Percentiles rank a stretch among this genome's conserved stretches.
Evolutionary conservation across 1,284 basidiomycete species (phyloP).

Genomic region (Sporisorium exsertum): DNA sequence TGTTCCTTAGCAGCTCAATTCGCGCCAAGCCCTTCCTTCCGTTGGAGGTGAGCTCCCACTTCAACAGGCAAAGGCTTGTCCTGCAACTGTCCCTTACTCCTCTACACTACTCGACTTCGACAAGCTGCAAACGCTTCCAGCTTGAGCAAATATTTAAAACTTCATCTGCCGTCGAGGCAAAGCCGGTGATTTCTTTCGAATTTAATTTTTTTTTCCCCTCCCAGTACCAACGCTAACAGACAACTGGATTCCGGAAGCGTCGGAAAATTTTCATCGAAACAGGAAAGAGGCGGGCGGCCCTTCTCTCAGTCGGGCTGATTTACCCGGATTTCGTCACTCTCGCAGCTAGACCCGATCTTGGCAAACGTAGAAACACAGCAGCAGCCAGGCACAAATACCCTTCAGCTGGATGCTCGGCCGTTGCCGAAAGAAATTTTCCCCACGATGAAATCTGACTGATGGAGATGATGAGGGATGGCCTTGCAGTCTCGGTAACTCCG

Average conservation of each 20-base stretch:
- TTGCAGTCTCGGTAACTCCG: not conserved
- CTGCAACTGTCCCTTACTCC: not conserved
- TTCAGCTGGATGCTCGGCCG: not conserved
- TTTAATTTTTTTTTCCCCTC: not conserved
- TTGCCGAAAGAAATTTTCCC: not conserved
- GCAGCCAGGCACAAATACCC: not conserved
- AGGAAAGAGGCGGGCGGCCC: not conserved
- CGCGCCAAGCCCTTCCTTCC: not conserved
- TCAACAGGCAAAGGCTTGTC: not conserved
- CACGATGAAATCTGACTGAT: not conserved
- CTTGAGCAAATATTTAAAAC: not conserved
- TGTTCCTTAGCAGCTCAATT: not conserved
- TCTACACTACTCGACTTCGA: not conserved
- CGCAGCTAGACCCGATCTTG: conserved; percentile 1
- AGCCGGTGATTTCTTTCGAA: not conserved
- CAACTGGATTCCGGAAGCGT: conserved; percentile 1
- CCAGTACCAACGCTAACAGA: too few relatives aligned
- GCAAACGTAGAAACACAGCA: not conserved
- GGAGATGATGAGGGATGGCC: not conserved
- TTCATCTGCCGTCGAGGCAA: not conserved
- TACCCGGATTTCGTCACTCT: conserved; percentile 19
- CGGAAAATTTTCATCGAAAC: conserved; percentile 15
- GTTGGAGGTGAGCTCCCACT: not conserved
- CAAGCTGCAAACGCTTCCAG: not conserved
- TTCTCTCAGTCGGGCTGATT: conserved; percentile 11